phyloP scores from a whole-genome alignment of 176 grass and related monocot genomes.

The Dendrocalamus sinicus region DNA sequence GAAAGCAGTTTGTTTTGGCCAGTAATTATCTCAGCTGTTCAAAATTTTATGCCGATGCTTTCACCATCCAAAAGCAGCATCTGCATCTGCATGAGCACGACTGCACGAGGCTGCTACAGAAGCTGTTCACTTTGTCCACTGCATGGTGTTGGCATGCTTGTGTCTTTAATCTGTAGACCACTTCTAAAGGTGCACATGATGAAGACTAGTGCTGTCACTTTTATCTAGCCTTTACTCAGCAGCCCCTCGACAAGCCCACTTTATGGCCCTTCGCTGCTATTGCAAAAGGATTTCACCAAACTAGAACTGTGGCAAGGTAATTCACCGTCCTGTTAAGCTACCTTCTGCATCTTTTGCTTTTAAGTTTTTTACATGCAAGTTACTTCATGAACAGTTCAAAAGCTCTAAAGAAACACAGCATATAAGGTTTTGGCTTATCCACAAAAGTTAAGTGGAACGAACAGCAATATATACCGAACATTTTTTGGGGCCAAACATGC shows the following conservation, averaged over 20 bases:
- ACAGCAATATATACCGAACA: not conserved
- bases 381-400: not conserved
- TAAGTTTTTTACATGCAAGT: constrained; percentile 19
- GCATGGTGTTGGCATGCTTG: not conserved
- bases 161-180: not conserved
- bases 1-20: not conserved
- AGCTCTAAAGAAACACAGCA: not conserved
- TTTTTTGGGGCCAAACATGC: not conserved
- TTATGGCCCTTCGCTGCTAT: not conserved
- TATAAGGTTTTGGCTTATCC: not conserved
- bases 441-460: not conserved
- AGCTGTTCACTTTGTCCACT: constrained; percentile 4
- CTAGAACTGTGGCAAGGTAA: not conserved
- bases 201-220: constrained; percentile 24
- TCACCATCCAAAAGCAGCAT: constrained; percentile 25
- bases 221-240: constrained; percentile 16
- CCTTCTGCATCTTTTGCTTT: not conserved
- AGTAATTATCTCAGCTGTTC: not conserved
- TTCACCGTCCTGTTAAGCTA: not conserved
- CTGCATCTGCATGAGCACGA: not conserved
- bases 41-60: not conserved
- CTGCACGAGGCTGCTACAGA: not conserved
- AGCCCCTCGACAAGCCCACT: not conserved
- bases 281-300: not conserved
- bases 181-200: constrained; percentile 26